A percentile compares a stretch with the other conserved stretches of the same genome.
Evolutionary conservation across 1,284 basidiomycete genomes (phyloP).

Genomic region (Ceratobasidium sp.): DNA sequence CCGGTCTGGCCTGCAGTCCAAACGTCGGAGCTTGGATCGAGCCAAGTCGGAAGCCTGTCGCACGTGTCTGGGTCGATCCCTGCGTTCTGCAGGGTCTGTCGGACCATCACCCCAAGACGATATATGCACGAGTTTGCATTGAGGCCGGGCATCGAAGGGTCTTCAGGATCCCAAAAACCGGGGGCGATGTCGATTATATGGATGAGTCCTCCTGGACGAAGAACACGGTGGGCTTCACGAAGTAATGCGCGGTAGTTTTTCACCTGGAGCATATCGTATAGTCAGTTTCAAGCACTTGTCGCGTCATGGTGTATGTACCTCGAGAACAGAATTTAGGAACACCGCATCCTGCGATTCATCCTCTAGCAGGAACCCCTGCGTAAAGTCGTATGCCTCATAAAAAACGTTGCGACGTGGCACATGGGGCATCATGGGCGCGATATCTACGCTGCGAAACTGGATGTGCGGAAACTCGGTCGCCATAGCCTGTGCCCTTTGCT

Average conservation of each 20-base stretch:
- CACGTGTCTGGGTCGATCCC: conserved; percentile 1
- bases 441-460: background rate
- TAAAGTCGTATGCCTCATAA: conserved; percentile 13
- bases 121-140: background rate
- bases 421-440: background rate
- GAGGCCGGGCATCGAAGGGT: background rate
- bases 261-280: background rate
- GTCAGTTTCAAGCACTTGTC: too few relatives aligned
- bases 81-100: background rate
- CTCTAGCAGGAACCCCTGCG: background rate
- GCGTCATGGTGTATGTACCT: too few relatives aligned
- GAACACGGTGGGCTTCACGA: background rate
- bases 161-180: background rate
- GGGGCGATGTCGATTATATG: background rate
- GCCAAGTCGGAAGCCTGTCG: background rate
- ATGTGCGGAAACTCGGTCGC: conserved; percentile 1
- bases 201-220: conserved; percentile 1
- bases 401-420: background rate
- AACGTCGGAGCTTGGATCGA: background rate
- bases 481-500: background rate
- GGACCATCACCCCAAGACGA: background rate
- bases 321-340: background rate
- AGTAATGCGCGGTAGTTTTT: background rate
- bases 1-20: background rate
- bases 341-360: conserved; percentile 1